Conservation (phyloP, 805 yeast genomes). For the Suhomyces sp. region DNA sequence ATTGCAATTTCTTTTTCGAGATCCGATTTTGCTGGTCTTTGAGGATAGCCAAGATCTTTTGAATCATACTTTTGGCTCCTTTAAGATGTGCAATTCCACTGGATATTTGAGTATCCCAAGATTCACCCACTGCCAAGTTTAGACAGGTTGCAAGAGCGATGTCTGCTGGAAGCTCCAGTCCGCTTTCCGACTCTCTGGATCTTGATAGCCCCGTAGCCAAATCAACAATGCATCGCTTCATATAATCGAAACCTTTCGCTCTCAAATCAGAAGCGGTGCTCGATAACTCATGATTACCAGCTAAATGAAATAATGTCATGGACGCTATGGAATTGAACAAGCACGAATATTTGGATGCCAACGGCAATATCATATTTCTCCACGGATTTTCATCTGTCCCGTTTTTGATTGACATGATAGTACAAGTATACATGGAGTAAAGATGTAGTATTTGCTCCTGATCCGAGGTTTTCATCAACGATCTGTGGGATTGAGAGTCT, state of each 20-base stretch:
- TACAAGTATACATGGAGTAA: conserved; percentile 36
- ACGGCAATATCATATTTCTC: conserved; percentile 55
- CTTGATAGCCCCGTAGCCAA: conserved; percentile 53
- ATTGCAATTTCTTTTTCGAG: conserved; percentile 10
- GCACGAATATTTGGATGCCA: conserved; percentile 53
- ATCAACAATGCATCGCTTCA: conserved; percentile 58
- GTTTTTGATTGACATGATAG: conserved; percentile 59
- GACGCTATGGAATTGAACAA: conserved; percentile 62
- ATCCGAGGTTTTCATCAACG: conserved; percentile 26
- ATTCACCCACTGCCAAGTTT: conserved; percentile 60
- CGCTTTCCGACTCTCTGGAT: conserved; percentile 13
- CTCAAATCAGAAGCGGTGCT: conserved; percentile 44
- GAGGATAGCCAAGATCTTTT: conserved; percentile 38
- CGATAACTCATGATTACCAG: conserved; percentile 37
- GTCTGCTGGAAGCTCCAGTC: conserved; percentile 48
- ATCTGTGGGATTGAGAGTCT: conserved; percentile 7
- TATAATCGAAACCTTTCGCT: conserved; percentile 51
- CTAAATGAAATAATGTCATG: conserved; percentile 60
- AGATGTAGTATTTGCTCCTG: conserved; percentile 35
- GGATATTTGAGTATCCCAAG: conserved; percentile 66
- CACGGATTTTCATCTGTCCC: conserved; percentile 69
- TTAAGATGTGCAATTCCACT: conserved; percentile 67
- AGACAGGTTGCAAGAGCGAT: conserved; percentile 65
- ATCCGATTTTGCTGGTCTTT: conserved; percentile 20
- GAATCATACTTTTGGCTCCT: conserved; percentile 63